Evolutionary conservation across 2,329 filamentous ascomycete species (phyloP), one percentile per base, ranked within the genome.

Genomic region (Westerdykella ornata): DNA sequence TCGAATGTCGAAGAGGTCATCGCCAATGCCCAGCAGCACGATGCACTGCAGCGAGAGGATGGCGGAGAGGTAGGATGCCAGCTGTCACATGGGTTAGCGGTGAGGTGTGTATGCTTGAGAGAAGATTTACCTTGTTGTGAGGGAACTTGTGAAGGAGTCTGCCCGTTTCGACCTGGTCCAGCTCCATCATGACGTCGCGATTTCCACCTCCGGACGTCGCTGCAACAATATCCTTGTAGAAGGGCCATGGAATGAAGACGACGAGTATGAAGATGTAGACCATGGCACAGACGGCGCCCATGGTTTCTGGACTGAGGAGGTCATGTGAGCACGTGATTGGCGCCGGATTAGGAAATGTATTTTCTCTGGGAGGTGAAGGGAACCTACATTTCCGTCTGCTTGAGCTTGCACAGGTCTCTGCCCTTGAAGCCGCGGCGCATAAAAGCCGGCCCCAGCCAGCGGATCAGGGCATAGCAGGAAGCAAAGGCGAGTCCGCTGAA

Each of bases 211-310:
- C 92, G 51, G 88, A 94, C 15, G 92, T 97, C 30, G 89, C 88
- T 13, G 88, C 86, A 18, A 96, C 89, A 52, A 98, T 94, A 63
- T 97, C 90, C 69, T 96, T 94, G 73, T 96, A 97, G 67, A 98
- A 97, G 1, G 89, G 86, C 67, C 96, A 95, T 0, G 92, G 92
- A 44, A 97, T 88, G 65, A 98, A 98, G 48, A 88, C 72, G 52
- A 97, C 94, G 52, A 97, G 76, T 37, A 82, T 78, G 51, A 98
- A 75, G 33, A 98, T 76, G 68, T 97, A 97, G 18, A 97, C 88
- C 51, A 92, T 80, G 7, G 90, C 92, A 62, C 87, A 94, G 18
- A 98, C 78, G 43, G 88, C 87, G 20, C 92, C 92, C 89, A 98
- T 96, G 52, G 86, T 90, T 68, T 98, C 92, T 16, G 92, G 92